Evolutionary conservation across 2,329 filamentous ascomycete species (phyloP).

Genomic region (Neonectria coccinea): DNA sequence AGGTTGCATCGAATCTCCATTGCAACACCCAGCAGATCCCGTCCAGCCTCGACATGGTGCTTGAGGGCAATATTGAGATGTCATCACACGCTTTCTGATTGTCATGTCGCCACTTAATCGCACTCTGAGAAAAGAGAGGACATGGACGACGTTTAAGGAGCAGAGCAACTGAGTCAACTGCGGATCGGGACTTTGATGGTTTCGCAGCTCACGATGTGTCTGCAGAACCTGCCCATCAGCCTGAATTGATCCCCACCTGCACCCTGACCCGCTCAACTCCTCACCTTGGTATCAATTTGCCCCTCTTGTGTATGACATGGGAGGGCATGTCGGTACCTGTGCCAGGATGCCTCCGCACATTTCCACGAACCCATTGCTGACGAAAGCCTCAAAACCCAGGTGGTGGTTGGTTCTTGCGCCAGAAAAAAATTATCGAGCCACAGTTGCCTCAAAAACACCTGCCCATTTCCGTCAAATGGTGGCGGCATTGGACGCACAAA

Average conservation of each 20-base stretch:
- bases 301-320: slow-evolving; percentile 9
- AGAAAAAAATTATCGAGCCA: background rate
- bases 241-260: slow-evolving; percentile 25
- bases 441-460: background rate
- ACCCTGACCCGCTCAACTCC: slow-evolving; percentile 24
- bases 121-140: slow-evolving; percentile 6
- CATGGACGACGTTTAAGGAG: slow-evolving; percentile 17
- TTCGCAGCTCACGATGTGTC: slow-evolving; percentile 29
- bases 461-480: background rate
- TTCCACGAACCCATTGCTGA: background rate
- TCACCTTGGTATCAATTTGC: slow-evolving; percentile 27
- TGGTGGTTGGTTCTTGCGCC: background rate
- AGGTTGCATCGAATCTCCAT: slow-evolving; percentile 33
- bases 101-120: background rate
- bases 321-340: background rate
- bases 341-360: background rate
- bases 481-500: slow-evolving; percentile 5
- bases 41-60: slow-evolving; percentile 8
- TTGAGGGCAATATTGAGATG: slow-evolving; percentile 5
- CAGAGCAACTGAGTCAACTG: slow-evolving; percentile 32
- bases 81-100: background rate
- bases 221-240: slow-evolving; percentile 22
- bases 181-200: slow-evolving; percentile 42
- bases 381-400: background rate
- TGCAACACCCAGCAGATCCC: slow-evolving; percentile 29